Percentiles rank a stretch among this genome's conserved stretches.
These are phyloP conservation scores for Monilinia polystroma DNA, from an alignment of 2,329 filamentous ascomycete genomes.

Conservation along the genomic window DNA sequence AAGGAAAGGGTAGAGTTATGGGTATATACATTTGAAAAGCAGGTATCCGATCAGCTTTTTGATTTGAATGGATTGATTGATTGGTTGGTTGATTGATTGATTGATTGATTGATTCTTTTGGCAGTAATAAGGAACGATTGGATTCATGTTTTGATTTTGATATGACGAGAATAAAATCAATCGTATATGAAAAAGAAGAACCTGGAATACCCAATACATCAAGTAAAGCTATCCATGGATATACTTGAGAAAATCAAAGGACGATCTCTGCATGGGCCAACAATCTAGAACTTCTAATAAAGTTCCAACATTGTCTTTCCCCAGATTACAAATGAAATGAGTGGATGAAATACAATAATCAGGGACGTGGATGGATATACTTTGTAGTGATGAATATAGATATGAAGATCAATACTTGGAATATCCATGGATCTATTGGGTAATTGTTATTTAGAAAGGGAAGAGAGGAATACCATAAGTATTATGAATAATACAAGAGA, in stretches of 20 bases:
- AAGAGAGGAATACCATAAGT: too few relatives aligned
- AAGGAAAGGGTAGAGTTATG: not conserved
- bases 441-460: too few relatives aligned
- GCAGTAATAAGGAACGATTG: not conserved
- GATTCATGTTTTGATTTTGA: not conserved
- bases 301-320: not conserved
- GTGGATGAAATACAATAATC: not conserved
- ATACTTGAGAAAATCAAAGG: not conserved
- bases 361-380: too few relatives aligned
- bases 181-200: too few relatives aligned
- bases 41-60: not conserved
- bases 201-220: too few relatives aligned
- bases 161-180: not conserved
- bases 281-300: not conserved
- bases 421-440: too few relatives aligned
- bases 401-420: too few relatives aligned
- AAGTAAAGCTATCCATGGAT: too few relatives aligned
- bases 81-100: not conserved
- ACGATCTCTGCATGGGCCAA: conserved; percentile 6
- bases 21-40: not conserved
- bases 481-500: too few relatives aligned
- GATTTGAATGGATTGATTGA: not conserved
- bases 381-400: too few relatives aligned
- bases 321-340: not conserved
- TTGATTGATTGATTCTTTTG: not conserved